These are phyloP conservation scores for Fraxinus americana DNA, from an alignment of 257 asterid species.

Conservation along the genomic window DNA sequence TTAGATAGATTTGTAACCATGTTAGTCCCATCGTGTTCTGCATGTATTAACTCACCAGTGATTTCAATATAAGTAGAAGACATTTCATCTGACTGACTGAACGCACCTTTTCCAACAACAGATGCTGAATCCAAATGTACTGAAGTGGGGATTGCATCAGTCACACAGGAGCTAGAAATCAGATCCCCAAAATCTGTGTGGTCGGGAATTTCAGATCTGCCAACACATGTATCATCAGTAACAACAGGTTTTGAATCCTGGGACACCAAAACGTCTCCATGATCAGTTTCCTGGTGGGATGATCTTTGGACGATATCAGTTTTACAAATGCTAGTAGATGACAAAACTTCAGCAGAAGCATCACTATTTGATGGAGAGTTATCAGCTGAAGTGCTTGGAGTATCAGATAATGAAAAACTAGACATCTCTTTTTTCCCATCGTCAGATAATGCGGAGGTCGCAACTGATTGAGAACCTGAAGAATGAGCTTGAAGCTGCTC, in stretches of 20 bases:
- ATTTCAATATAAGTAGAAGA: slow-evolving; percentile 19
- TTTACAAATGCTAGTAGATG: slow-evolving; percentile 34
- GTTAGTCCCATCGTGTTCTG: slow-evolving; percentile 33
- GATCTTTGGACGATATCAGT: slow-evolving; percentile 25
- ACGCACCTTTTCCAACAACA: slow-evolving; percentile 28
- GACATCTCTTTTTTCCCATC: slow-evolving; percentile 42
- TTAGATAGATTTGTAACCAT: slow-evolving; percentile 29
- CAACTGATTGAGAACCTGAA: slow-evolving; percentile 65
- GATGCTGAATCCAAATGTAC: slow-evolving; percentile 39
- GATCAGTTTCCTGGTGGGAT: slow-evolving; percentile 29
- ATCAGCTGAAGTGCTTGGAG: slow-evolving; percentile 42
- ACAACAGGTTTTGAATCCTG: slow-evolving; percentile 27
- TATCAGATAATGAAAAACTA: slow-evolving; percentile 38
- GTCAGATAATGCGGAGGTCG: slow-evolving; percentile 56
- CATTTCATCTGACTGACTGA: slow-evolving; percentile 31
- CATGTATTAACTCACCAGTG: background rate
- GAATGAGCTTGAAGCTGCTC: slow-evolving; percentile 45
- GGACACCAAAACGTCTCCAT: slow-evolving; percentile 26
- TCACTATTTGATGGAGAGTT: slow-evolving; percentile 28
- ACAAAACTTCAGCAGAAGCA: slow-evolving; percentile 25
- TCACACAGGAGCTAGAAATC: slow-evolving; percentile 31
- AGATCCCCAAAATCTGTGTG: slow-evolving; percentile 42
- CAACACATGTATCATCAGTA: slow-evolving; percentile 27
- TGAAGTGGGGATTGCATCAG: slow-evolving; percentile 33
- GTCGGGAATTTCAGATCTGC: slow-evolving; percentile 26